Percentiles rank a stretch among this genome's conserved stretches.
Evolutionary conservation across 2,329 filamentous ascomycete species (phyloP).

Genomic region (Penicillium sp.): DNA sequence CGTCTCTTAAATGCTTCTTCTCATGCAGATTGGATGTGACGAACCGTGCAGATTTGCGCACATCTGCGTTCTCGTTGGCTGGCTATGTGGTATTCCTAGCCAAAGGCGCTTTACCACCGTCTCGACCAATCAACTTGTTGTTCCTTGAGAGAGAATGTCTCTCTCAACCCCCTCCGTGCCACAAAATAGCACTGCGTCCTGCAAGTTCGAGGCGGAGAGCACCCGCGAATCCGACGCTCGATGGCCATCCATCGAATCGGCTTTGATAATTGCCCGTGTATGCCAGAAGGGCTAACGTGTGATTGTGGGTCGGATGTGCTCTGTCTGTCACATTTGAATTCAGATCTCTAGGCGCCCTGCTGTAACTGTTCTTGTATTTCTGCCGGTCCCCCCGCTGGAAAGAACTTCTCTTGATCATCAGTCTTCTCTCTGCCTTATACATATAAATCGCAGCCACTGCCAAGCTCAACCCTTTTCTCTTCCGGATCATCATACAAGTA

Average conservation of each 20-base stretch:
- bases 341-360: not conserved
- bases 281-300: constrained; percentile 1
- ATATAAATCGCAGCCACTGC: not conserved
- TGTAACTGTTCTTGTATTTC: not conserved
- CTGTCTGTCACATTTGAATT: not conserved
- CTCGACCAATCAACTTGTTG: not conserved
- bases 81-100: not conserved
- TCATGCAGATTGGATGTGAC: constrained; percentile 12
- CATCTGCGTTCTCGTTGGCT: constrained; percentile 7
- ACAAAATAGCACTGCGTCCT: not conserved
- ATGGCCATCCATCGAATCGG: constrained; percentile 8
- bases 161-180: not conserved
- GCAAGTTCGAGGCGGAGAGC: not conserved
- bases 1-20: not conserved
- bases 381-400: not conserved
- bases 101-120: not conserved
- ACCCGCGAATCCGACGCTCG: not conserved
- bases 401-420: not conserved
- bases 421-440: not conserved
- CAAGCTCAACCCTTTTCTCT: not conserved
- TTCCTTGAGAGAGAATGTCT: not conserved
- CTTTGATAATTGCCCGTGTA: not conserved
- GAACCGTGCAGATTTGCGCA: constrained; percentile 11
- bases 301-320: constrained; percentile 5
- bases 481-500: not conserved